Base-by-base conservation (phyloP, 2,329 filamentous ascomycete species). In the Amylocarpus encephaloides region DNA sequence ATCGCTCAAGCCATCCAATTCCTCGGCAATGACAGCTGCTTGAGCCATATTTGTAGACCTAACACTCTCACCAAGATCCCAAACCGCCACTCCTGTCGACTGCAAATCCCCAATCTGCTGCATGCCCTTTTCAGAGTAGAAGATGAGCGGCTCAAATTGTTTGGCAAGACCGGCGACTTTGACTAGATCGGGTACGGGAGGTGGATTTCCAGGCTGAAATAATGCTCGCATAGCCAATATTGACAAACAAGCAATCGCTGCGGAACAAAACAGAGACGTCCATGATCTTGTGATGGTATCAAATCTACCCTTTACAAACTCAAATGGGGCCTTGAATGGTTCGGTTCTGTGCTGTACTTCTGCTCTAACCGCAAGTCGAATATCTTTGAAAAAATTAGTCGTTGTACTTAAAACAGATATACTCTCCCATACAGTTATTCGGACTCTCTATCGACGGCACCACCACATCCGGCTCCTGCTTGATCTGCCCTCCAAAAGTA, bases 21-120 rank as follows among this genome's bases (percentile, higher is more conserved):
- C 87, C 59, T 81, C 77, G 38, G 94, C 89, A 57, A 97, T 95
- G 59, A 89, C 83, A 1, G 85, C 83, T 6, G 87, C 90, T 40
- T 88, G 91, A 12, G 88, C 90, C 86, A 96, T 91, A 66, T 95
- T 95, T 52, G 89, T 91, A 5, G 80, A 82, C 44, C 91, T 82
- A 49, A 96, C 86, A 57, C 86, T 94, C 74, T 96, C 92, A 51
- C 89, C 86, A 5, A 97, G 76, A 66, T 97, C 92, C 88, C 91
- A 95, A 22, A 97, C 90, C 1, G 92, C 92, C 30, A 95, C 85
- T 39, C 90, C 88, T 0, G 91, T 95, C 48, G 93, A 89, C 67
- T 95, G 90, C 43, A 97, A 73, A 56, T 94, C 88, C 51, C 85
- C 83, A 36, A 95, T 89, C 64, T 95, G 90, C 34, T 83, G 79